Base-by-base conservation (phyloP, 1,284 basidiomycete species). In the Leucoagaricus sp. region DNA sequence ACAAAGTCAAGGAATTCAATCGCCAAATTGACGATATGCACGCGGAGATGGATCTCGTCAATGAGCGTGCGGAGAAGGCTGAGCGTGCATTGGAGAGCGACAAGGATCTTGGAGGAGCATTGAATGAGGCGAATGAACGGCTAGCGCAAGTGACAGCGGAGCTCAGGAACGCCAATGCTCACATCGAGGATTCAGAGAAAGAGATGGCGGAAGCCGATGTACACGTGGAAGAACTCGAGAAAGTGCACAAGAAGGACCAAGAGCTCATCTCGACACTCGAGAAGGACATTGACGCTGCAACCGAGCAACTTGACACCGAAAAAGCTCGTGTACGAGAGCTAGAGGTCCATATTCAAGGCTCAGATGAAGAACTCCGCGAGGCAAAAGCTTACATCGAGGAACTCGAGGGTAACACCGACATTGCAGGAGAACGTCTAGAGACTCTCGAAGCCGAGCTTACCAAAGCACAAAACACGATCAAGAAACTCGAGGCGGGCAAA, bases 51-150 rank as follows among this genome's bases (percentile, higher is more conserved):
- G 78, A 86, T 57, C 72, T 79, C 10, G 81, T 85, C 1, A 68
- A 76, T 5, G 81, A 83, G 51, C 78, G 87, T 25, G 81, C 81
- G 0, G 76, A 77, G 62, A 84, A 86, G 64, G 86, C 84, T 0
- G 86, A 89, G 61, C 71, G 67, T 21, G 79, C 79, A 12, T 69
- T 89, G 46, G 83, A 83, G 64, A 81, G 73, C 54, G 84, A 79
- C 33, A 78, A 78, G 58, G 88, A 89, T 49, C 75, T 90, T 1
- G 87, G 86, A 2, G 79, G 80, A 1, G 85, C 85, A 58, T 66
- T 91, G 54, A 80, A 79, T 58, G 82, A 82, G 36, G 84, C 85
- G 12, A 86, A 89, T 57, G 79, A 84, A 56, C 76, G 78, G n/a
- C 69, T 86, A 17, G 77, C 72, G 26, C 70, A 78, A 47, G 71